Evolutionary conservation across 2,329 filamentous ascomycete genomes (phyloP).

Genomic region (Ilyonectria destructans): DNA sequence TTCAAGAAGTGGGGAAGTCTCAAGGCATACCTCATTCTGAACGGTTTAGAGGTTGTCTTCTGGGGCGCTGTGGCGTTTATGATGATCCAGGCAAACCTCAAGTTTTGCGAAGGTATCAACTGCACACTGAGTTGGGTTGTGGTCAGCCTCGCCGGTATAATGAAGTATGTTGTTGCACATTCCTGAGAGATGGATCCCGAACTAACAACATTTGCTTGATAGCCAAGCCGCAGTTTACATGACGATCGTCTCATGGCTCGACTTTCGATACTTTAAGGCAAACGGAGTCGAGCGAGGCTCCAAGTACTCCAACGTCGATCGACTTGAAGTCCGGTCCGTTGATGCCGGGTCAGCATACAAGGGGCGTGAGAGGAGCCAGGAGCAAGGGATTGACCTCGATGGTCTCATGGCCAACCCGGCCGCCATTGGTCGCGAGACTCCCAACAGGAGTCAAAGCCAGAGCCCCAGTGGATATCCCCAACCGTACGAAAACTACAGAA

Average conservation of each 20-base stretch:
- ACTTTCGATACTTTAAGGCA: constrained; percentile 16
- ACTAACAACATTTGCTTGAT: neutral
- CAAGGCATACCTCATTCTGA: constrained; percentile 60
- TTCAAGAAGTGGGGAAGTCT: constrained; percentile 57
- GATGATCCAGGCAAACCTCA: constrained; percentile 25
- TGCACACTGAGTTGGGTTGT: constrained; percentile 34
- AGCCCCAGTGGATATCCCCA: neutral
- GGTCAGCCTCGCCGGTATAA: constrained; percentile 6
- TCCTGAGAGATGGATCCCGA: neutral
- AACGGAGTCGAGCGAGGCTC: constrained; percentile 9
- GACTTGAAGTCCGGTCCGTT: constrained; percentile 14
- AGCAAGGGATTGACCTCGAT: neutral
- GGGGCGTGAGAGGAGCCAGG: neutral
- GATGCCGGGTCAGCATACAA: constrained; percentile 12
- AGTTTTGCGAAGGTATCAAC: constrained; percentile 24
- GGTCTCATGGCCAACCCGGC: neutral
- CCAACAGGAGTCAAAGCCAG: neutral
- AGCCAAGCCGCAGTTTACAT: constrained; percentile 16
- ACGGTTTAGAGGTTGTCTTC: constrained; percentile 60
- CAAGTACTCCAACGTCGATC: constrained; percentile 15
- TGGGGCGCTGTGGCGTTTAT: constrained; percentile 51
- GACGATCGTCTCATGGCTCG: constrained; percentile 13
- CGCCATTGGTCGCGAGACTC: neutral
- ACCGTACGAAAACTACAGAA: neutral
- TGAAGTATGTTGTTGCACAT: neutral